Percentiles rank a stretch among this genome's conserved stretches.
These are phyloP conservation scores for Ophiostoma novo-ulmi DNA, from an alignment of 2,329 filamentous ascomycete genomes.

Conservation along the genomic window DNA sequence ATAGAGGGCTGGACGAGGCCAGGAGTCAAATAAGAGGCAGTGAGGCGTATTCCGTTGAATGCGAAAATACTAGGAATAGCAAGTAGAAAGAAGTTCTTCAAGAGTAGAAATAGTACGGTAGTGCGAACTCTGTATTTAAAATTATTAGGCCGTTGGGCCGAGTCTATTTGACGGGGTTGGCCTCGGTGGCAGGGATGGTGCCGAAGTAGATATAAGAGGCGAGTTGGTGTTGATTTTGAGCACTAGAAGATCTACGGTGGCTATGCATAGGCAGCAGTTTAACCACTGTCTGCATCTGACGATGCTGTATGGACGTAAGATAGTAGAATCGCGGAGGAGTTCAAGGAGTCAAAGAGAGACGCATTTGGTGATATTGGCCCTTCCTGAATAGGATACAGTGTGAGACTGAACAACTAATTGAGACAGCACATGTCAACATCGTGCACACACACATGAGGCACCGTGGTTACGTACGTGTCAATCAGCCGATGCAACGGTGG, in stretches of 20 bases:
- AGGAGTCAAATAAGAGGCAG: background rate
- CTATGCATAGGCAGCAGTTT: too few relatives aligned
- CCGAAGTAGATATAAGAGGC: too few relatives aligned
- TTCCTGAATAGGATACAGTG: background rate
- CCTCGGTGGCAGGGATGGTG: background rate
- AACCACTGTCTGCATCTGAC: too few relatives aligned
- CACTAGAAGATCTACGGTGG: too few relatives aligned
- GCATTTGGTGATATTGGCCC: background rate
- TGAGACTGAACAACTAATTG: background rate
- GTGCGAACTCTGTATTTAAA: background rate
- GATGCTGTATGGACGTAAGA: too few relatives aligned
- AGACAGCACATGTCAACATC: too few relatives aligned
- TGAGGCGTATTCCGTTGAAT: background rate
- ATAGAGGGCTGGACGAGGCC: background rate
- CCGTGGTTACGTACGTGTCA: background rate
- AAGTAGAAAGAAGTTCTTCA: too few relatives aligned
- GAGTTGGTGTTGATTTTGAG: too few relatives aligned
- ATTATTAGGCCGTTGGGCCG: background rate
- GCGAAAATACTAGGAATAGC: background rate
- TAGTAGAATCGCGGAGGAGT: too few relatives aligned
- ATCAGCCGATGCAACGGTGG: background rate
- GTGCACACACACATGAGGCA: background rate
- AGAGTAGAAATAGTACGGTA: background rate
- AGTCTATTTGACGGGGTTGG: background rate
- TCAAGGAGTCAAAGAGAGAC: background rate